These are phyloP conservation scores for Bremia lactucae DNA, from an alignment of 352 stramenopile genomes.

Conservation along the genomic window DNA sequence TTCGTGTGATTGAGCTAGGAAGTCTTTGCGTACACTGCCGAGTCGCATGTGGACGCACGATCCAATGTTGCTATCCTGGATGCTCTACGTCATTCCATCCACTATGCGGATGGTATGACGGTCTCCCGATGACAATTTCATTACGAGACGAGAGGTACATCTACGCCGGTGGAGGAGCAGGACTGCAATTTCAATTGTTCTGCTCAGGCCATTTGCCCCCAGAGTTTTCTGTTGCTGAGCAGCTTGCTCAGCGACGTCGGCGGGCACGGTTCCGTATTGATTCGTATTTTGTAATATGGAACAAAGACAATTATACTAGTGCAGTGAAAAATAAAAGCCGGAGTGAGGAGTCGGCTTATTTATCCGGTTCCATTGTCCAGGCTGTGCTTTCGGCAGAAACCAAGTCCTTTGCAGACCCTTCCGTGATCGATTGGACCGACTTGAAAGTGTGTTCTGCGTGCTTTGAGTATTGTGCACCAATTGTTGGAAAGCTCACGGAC, in stretches of 20 bases:
- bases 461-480: slow-evolving; percentile 57
- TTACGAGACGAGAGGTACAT: slow-evolving; percentile 39
- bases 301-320: slow-evolving; percentile 30
- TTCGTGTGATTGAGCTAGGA: slow-evolving; percentile 17
- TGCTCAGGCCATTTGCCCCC: slow-evolving; percentile 48
- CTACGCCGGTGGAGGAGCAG: slow-evolving; percentile 62
- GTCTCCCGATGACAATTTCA: slow-evolving; percentile 57
- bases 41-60: slow-evolving; percentile 64
- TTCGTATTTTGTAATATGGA: slow-evolving; percentile 55
- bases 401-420: slow-evolving; percentile 18
- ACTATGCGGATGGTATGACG: slow-evolving; percentile 80
- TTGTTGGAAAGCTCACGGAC: slow-evolving; percentile 30
- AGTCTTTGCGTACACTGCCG: slow-evolving; percentile 60
- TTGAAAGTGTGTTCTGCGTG: slow-evolving; percentile 62
- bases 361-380: slow-evolving; percentile 44
- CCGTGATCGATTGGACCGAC: slow-evolving; percentile 47
- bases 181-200: slow-evolving; percentile 56
- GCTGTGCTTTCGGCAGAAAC: slow-evolving; percentile 32
- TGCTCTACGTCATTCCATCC: slow-evolving; percentile 70
- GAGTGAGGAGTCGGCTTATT: slow-evolving; percentile 26
- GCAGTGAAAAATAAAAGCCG: slow-evolving; percentile 7
- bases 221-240: slow-evolving; percentile 33
- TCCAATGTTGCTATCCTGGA: slow-evolving; percentile 43
- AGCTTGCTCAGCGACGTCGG: slow-evolving; percentile 32
- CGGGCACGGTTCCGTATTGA: slow-evolving; percentile 63